These are phyloP conservation scores for Talaromyces islandicus DNA, from an alignment of 2,329 filamentous ascomycete species.

Conservation along the genomic window DNA sequence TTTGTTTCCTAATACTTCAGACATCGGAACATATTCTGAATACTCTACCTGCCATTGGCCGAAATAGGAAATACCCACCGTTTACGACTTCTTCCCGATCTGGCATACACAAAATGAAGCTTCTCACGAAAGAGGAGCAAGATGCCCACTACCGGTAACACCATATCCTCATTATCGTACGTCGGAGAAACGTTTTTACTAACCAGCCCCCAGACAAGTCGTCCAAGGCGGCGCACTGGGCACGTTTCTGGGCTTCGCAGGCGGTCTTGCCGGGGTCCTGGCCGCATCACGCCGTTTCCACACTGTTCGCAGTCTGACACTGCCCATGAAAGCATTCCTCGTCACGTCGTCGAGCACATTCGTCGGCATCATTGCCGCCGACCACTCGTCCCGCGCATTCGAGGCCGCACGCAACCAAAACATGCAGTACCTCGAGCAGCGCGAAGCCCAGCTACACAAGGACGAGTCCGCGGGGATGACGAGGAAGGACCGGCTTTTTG, in stretches of 20 bases:
- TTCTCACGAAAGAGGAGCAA: slow-evolving; percentile 92
- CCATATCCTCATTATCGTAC: slow-evolving; percentile 10
- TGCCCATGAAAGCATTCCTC: slow-evolving; percentile 89
- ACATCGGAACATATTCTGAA: neutral
- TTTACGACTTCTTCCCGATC: too few relatives aligned
- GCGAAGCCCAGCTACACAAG: slow-evolving; percentile 50
- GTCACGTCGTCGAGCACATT: slow-evolving; percentile 78
- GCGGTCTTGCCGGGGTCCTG: slow-evolving; percentile 62
- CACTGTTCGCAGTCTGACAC: slow-evolving; percentile 71
- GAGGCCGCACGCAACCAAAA: slow-evolving; percentile 65
- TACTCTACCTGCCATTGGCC: neutral
- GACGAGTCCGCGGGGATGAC: slow-evolving; percentile 53
- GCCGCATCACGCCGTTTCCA: slow-evolving; percentile 64
- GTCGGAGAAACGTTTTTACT: neutral
- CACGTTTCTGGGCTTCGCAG: slow-evolving; percentile 58
- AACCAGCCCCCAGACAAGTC: slow-evolving; percentile 49
- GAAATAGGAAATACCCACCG: neutral
- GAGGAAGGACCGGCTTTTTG: slow-evolving; percentile 54
- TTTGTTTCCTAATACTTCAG: neutral
- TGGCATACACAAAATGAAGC: slow-evolving; percentile 70
- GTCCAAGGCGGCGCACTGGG: slow-evolving; percentile 74
- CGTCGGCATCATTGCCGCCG: slow-evolving; percentile 78
- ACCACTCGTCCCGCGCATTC: slow-evolving; percentile 64
- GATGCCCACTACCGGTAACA: slow-evolving; percentile 68
- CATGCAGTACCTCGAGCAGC: slow-evolving; percentile 58